phyloP scores from a whole-genome alignment of 2,329 filamentous ascomycete species.

The Cytospora paraplurivora region DNA sequence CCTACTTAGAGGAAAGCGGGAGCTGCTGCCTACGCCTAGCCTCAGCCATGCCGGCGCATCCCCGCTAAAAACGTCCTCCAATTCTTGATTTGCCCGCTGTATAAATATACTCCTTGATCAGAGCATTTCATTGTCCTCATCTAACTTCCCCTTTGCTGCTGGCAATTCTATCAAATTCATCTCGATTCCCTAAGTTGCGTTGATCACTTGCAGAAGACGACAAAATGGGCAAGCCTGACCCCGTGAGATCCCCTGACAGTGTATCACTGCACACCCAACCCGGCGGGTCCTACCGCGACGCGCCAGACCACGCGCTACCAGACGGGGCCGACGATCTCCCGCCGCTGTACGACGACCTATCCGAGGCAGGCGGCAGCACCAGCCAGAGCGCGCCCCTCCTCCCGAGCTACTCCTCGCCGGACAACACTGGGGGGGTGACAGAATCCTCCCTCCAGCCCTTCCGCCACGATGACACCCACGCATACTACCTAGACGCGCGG shows the following conservation, averaged over 20 bases:
- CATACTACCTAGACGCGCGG: constrained; percentile 45
- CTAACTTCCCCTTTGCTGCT: not conserved
- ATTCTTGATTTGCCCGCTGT: no score
- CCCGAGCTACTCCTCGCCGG: constrained; percentile 14
- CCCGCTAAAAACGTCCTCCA: no score
- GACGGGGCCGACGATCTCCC: constrained; percentile 44
- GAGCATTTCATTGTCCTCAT: not conserved
- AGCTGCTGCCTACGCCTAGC: not conserved
- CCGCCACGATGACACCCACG: constrained; percentile 15
- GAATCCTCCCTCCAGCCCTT: constrained; percentile 12
- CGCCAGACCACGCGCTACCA: constrained; percentile 35
- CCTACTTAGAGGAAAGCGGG: no score
- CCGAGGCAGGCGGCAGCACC: constrained; percentile 28
- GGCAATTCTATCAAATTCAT: not conserved
- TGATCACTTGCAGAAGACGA: not conserved
- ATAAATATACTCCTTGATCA: not conserved
- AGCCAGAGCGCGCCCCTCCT: constrained; percentile 34
- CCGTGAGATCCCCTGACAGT: constrained; percentile 31
- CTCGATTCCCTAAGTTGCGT: not conserved
- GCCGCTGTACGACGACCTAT: constrained; percentile 48
- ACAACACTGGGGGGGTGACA: no score
- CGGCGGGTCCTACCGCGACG: constrained; percentile 40
- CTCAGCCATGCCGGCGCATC: not conserved
- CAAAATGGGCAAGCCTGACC: constrained; percentile 33
- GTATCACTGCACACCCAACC: constrained; percentile 37